These are phyloP conservation scores for Drechmeria coniospora DNA, from an alignment of 2,329 filamentous ascomycete species.

Conservation along the genomic window DNA sequence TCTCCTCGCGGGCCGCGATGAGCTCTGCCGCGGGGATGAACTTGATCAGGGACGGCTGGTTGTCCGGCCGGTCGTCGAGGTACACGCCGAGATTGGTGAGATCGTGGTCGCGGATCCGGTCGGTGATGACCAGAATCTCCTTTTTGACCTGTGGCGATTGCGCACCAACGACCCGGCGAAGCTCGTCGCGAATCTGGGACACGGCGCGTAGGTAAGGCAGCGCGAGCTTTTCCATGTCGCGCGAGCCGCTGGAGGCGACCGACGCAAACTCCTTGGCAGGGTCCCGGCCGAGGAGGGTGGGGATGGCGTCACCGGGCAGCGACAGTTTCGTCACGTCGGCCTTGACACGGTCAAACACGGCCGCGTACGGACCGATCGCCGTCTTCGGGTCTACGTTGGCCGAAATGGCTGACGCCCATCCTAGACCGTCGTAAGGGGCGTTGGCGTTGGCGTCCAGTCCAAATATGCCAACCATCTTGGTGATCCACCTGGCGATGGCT, in stretches of 20 bases:
- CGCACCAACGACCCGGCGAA: conserved; percentile 38
- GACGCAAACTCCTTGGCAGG: conserved; percentile 31
- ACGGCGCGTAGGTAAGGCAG: conserved; percentile 39
- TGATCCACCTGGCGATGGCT: conserved; percentile 60
- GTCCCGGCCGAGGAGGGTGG: conserved; percentile 25
- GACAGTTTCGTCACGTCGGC: conserved; percentile 29
- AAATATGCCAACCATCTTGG: conserved; percentile 69
- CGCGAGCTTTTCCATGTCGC: conserved; percentile 36
- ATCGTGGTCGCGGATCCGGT: conserved; percentile 64
- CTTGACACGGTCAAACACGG: conserved; percentile 28
- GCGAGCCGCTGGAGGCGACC: conserved; percentile 27
- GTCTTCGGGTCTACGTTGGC: conserved; percentile 26
- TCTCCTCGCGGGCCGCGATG: conserved; percentile 42
- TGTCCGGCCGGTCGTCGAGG: conserved; percentile 63
- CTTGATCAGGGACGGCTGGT: conserved; percentile 56
- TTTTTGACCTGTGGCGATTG: conserved; percentile 41
- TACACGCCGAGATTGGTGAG: conserved; percentile 75
- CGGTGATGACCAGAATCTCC: conserved; percentile 60
- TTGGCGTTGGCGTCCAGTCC: conserved; percentile 55
- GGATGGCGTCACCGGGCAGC: conserved; percentile 30
- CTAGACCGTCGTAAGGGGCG: conserved; percentile 38
- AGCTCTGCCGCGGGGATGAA: conserved; percentile 42
- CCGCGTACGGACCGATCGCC: conserved; percentile 30
- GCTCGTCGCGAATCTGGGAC: conserved; percentile 43
- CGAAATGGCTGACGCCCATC: conserved; percentile 33